Conservation (phyloP, 192 early-diverging fungal genomes). For the Chytriomyces sp. region DNA sequence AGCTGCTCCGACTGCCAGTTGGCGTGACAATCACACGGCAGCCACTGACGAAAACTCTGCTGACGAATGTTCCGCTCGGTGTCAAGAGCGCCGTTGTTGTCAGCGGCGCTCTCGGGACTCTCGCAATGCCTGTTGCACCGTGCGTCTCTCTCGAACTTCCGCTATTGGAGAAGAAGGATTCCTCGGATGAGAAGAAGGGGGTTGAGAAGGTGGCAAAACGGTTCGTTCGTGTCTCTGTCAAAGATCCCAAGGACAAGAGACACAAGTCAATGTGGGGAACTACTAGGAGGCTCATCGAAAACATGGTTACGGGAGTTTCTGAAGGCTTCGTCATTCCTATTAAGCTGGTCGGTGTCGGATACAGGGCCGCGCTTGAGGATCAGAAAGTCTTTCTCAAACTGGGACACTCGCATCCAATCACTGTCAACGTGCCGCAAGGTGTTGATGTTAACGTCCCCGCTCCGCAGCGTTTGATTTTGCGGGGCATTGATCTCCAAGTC, state of each 20-base stretch:
- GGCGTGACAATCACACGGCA: conserved; percentile 69
- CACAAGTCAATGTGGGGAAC: conserved; percentile 98
- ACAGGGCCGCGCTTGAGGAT: conserved; percentile 83
- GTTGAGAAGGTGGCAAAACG: neutral
- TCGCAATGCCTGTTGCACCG: conserved; percentile 80
- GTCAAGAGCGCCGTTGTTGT: conserved; percentile 68
- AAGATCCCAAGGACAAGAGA: conserved; percentile 66
- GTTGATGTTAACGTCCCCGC: conserved; percentile 75
- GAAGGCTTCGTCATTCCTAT: conserved; percentile 87
- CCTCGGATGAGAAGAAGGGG: neutral
- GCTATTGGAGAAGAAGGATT: conserved; percentile 10
- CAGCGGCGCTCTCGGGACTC: conserved; percentile 80
- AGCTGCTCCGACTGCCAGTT: conserved; percentile 72
- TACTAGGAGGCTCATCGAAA: conserved; percentile 81
- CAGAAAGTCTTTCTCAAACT: conserved; percentile 66
- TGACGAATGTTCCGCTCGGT: conserved; percentile 44
- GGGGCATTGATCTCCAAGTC: conserved; percentile 75
- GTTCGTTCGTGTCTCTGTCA: conserved; percentile 45
- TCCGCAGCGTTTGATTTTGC: conserved; percentile 84
- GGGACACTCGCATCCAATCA: conserved; percentile 85
- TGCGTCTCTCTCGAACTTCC: conserved; percentile 66
- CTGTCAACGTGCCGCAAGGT: conserved; percentile 78
- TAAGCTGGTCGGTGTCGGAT: conserved; percentile 91
- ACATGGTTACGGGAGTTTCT: conserved; percentile 85
- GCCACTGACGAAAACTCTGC: too few relatives aligned